phyloP scores from a whole-genome alignment of 1,284 basidiomycete species.

The Ustilago lituana region DNA sequence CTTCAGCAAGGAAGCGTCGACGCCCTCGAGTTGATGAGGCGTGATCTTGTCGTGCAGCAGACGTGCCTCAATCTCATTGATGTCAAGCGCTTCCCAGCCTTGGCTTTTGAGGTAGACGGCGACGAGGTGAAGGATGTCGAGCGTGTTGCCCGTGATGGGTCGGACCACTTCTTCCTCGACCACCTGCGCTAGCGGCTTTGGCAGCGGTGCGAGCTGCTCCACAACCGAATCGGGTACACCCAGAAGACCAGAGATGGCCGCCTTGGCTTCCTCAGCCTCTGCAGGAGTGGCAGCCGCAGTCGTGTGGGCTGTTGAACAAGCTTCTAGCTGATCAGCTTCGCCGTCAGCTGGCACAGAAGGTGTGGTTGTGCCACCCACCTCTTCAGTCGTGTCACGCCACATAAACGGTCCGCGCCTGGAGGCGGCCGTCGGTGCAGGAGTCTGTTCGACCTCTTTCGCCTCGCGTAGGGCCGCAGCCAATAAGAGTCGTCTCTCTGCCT shows the following conservation, averaged over 20 bases:
- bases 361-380: conserved; percentile 19
- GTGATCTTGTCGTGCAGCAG: conserved; percentile 17
- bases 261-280: conserved; percentile 4
- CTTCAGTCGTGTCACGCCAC: conserved; percentile 45
- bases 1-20: not conserved
- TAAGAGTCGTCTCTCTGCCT: conserved; percentile 16
- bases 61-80: conserved; percentile 18
- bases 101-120: conserved; percentile 13
- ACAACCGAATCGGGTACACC: conserved; percentile 9
- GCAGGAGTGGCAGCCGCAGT: conserved; percentile 12
- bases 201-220: conserved; percentile 22
- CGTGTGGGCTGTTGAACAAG: not conserved
- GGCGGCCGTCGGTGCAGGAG: conserved; percentile 27
- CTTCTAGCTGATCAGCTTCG: not conserved
- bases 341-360: conserved; percentile 2
- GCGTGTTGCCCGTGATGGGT: conserved; percentile 30
- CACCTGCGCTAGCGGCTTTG: conserved; percentile 19
- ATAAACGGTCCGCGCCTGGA: conserved; percentile 40
- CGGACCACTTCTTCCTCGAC: conserved; percentile 40
- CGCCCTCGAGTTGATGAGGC: conserved; percentile 15
- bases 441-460: conserved; percentile 10
- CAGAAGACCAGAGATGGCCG: conserved; percentile 15
- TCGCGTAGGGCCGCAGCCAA: conserved; percentile 21
- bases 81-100: conserved; percentile 14
- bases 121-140: conserved; percentile 41